A percentile compares a stretch with the other conserved stretches of the same genome.
These are phyloP conservation scores for Cryptosporidium parvum DNA, from an alignment of 169 alveolate genomes.

Conservation along the genomic window DNA sequence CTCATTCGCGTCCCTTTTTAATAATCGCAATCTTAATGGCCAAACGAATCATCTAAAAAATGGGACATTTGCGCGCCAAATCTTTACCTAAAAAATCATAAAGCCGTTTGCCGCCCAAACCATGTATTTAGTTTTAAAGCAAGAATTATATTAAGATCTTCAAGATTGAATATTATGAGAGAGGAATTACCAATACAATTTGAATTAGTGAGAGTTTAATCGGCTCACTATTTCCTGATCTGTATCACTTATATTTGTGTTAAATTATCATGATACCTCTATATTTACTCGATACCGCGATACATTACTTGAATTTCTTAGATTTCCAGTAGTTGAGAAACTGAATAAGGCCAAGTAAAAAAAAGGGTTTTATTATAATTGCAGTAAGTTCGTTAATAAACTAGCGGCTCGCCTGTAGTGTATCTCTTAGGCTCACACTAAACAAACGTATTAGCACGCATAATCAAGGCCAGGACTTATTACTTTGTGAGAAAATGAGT, in stretches of 20 bases:
- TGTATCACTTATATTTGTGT: too few species aligned
- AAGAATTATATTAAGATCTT: too few species aligned
- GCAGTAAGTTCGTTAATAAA: neutral
- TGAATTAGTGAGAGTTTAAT: too few species aligned
- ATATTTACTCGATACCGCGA: slow-evolving; percentile 3
- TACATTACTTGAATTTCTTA: slow-evolving; percentile 1
- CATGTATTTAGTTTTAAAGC: too few species aligned
- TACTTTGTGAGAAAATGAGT: neutral
- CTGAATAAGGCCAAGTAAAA: neutral
- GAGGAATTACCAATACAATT: too few species aligned
- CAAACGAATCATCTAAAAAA: slow-evolving; percentile 23
- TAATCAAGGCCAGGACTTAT: neutral
- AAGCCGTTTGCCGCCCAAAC: neutral
- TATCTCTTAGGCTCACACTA: neutral
- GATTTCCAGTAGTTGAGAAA: neutral
- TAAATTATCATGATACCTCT: too few species aligned
- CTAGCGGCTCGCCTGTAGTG: neutral
- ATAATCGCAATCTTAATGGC: neutral
- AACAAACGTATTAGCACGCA: too few species aligned
- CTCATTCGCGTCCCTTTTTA: neutral
- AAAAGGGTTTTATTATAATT: neutral
- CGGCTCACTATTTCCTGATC: neutral
- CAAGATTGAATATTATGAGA: too few species aligned
- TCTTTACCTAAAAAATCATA: neutral
- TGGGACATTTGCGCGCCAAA: slow-evolving; percentile 3